A percentile compares a stretch with the other conserved stretches of the same genome.
phyloP scores from a whole-genome alignment of 306 rosid genomes.

The Acmispon strigosus region DNA sequence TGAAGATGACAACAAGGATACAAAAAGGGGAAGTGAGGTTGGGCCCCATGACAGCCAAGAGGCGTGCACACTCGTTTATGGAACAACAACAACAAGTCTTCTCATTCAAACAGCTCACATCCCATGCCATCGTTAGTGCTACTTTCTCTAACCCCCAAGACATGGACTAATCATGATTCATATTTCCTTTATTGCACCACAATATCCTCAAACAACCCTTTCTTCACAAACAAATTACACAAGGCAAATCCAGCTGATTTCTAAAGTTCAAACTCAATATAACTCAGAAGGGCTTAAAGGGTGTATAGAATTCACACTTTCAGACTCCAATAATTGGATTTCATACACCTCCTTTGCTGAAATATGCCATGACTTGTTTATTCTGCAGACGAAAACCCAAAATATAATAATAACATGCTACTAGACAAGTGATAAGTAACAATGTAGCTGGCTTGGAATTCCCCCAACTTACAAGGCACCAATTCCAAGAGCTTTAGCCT shows the following conservation, averaged over 20 bases:
- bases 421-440: neutral
- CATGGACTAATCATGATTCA: conserved; percentile 39
- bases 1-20: conserved; percentile 51
- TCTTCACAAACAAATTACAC: conserved; percentile 23
- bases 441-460: neutral
- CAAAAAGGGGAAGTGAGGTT: conserved; percentile 36
- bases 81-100: conserved; percentile 32
- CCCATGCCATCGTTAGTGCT: conserved; percentile 44
- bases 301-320: neutral
- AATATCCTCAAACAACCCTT: neutral
- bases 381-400: conserved; percentile 23
- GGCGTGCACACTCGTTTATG: conserved; percentile 41
- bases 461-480: conserved; percentile 32
- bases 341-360: neutral
- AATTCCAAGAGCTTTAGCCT: conserved; percentile 55
- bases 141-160: conserved; percentile 61
- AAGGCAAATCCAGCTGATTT: conserved; percentile 23
- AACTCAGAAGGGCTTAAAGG: conserved; percentile 12
- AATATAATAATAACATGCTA: neutral
- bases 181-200: conserved; percentile 37
- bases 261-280: conserved; percentile 15
- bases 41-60: conserved; percentile 53
- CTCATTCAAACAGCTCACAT: conserved; percentile 43
- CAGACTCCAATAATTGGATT: neutral
- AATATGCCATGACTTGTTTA: conserved; percentile 21